A percentile compares a stretch with the other conserved stretches of the same genome.
phyloP scores from a whole-genome alignment of 768 basidiomycete species.

The Auricularia auricula-judae region DNA sequence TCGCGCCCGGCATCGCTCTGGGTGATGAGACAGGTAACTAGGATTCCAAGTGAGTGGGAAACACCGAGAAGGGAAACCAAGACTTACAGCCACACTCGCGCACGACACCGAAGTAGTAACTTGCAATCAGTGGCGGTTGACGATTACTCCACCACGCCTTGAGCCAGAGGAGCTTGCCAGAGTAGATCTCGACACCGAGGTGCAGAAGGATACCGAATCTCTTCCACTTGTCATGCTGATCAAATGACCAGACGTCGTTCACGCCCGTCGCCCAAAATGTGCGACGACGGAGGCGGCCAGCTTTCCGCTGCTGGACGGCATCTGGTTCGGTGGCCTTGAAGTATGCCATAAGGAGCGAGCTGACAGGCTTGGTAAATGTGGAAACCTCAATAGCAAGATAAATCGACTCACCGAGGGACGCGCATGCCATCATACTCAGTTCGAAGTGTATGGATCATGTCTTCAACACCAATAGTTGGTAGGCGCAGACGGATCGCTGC shows the following conservation, averaged over 20 bases:
- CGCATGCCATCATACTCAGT: not conserved
- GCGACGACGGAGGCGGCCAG: slow-evolving; percentile 15
- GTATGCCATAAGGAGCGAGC: not conserved
- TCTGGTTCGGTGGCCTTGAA: not conserved
- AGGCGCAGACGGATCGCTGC: not conserved
- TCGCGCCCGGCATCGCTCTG: no score
- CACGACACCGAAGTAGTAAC: slow-evolving; percentile 24
- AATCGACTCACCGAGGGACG: not conserved
- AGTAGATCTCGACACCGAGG: slow-evolving; percentile 7
- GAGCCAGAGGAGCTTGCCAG: slow-evolving; percentile 20
- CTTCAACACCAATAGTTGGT: not conserved
- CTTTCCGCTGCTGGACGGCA: slow-evolving; percentile 33
- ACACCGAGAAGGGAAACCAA: not conserved
- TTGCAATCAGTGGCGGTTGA: slow-evolving; percentile 16
- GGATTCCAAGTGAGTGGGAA: no score
- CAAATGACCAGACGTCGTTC: slow-evolving; percentile 13
- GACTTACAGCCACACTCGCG: slow-evolving; percentile 13
- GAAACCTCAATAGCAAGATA: not conserved
- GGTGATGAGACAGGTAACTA: no score
- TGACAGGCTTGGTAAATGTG: not conserved
- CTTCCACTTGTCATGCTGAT: slow-evolving; percentile 16
- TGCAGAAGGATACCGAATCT: slow-evolving; percentile 11
- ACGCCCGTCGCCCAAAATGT: slow-evolving; percentile 10
- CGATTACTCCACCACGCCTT: slow-evolving; percentile 33
- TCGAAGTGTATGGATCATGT: not conserved